Evolutionary conservation across 305 asterid species (phyloP).

Genomic region (Fraxinus sp.): DNA sequence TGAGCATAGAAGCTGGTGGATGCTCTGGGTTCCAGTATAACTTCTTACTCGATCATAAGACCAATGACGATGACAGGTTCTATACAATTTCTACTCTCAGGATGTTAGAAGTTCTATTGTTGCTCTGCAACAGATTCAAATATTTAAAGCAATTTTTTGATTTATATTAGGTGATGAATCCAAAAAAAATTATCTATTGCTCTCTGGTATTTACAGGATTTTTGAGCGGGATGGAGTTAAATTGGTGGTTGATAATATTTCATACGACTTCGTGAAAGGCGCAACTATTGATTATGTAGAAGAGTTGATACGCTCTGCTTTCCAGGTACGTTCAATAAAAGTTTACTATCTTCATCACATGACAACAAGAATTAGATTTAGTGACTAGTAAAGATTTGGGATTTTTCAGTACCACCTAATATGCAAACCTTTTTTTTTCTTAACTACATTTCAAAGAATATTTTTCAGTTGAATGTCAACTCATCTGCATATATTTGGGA

Average conservation of each 20-base stretch:
- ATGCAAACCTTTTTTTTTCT: neutral
- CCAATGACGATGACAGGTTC: constrained; percentile 81
- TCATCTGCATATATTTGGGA: constrained; percentile 10
- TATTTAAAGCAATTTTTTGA: neutral
- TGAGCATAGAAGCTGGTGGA: constrained; percentile 94
- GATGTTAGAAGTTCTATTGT: constrained; percentile 8
- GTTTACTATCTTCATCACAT: constrained; percentile 7
- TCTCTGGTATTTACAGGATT: constrained; percentile 47
- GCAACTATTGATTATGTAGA: constrained; percentile 91
- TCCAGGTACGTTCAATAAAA: constrained; percentile 65
- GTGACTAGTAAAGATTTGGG: neutral
- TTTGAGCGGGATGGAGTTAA: constrained; percentile 91
- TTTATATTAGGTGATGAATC: constrained; percentile 7
- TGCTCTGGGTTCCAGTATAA: constrained; percentile 99
- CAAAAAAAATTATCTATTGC: constrained; percentile 1
- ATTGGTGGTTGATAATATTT: constrained; percentile 82
- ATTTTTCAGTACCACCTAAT: constrained; percentile 4
- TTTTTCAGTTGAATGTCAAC: neutral
- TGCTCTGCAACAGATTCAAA: neutral
- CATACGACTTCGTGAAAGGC: constrained; percentile 83
- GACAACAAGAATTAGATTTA: constrained; percentile 8
- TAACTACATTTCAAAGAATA: constrained; percentile 1
- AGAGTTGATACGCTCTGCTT: constrained; percentile 94
- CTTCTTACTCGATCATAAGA: constrained; percentile 74
- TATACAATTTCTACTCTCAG: constrained; percentile 8